Base-by-base conservation (phyloP, 495 filamentous ascomycete species). In the Oidiodendron maius region DNA sequence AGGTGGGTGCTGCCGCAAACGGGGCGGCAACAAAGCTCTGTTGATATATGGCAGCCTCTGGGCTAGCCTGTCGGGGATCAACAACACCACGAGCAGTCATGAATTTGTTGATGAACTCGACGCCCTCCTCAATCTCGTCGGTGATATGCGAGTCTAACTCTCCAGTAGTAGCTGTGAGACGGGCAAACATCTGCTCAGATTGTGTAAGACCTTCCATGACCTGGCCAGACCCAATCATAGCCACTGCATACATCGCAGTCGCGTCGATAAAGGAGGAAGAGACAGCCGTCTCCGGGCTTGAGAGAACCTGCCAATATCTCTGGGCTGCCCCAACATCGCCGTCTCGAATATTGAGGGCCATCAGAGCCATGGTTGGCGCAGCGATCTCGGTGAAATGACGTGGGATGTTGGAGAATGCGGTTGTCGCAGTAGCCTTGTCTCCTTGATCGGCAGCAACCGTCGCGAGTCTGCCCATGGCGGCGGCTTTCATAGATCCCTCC, bases 61-160 rank as follows among this genome's bases (percentile, higher is more conserved):
- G 25, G 39, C 65, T 53, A 32, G 60, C 52, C 42, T 65, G 52
- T 11, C 74, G 67, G 43, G 75, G 70, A 52, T 77, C 75, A 1
- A 56, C 30, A 22, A 77, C 64, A 28, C 65, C 64, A 8, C 70
- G 68, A 24, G 59, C 46, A 16, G 82, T 63, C 87, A 96, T 94
- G 58, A 80, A 86, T 66, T 78, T 75, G 5, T 89, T 64, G 32
- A 96, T 78, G 55, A 95, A 84, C 56, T 91, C 84, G 44, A 87
- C 72, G 15, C 81, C 86, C 61, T 96, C 91, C 56, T 95, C 91
- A 40, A 95, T 84, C 65, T 90, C 83, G 54, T 91, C 89, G 23
- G 75, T 65, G 41, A 83, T 61, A 44, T 83, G 78, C n/a, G 67
- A 46, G 23, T 61, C 61, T 23, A 54, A 55, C 40, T 71, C 70